Base-by-base conservation (phyloP, 768 basidiomycete genomes). In the Boletus huronensis region DNA sequence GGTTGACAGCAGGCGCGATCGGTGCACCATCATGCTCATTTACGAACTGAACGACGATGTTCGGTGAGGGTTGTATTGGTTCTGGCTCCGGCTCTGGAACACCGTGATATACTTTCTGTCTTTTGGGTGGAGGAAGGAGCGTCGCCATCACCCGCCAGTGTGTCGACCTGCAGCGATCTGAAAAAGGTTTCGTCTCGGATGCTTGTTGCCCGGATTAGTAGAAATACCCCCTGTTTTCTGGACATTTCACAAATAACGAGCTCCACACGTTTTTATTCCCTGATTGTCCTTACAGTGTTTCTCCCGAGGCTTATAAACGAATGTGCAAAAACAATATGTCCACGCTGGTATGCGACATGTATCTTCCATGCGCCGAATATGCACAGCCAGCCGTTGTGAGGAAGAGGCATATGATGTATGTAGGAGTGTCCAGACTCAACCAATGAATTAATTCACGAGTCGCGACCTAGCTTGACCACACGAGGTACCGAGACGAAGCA, bases 1-100 rank as follows among this genome's bases (percentile, higher is more conserved):
- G 72, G 70, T 84, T 93, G 66, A 98, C 85, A 0, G 90, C 84
- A 48, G 95, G 93, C 23, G 93, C 95, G 21, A 98, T 76, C 4
- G 84, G 73, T 53, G 77, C 74, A 0, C 87, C 93, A 70, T 95
- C 88, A 48, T 94, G 88, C 54, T 95, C 91, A 3, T 88, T 88
- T 26, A 94, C 85, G 68, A 98, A 98, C 65, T 96, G 93, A 21
- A 97, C 93, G 16, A 98, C 80, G 53, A 98, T 75, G 58, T 86
- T 85, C 0, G 86, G 83, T 1, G 84, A 77, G 10, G 74, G 71
- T 55, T 71, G 69, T 16, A 69, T 62, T 5, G 71, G 68, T 53
- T 83, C 81, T 55, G 76, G 77, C 35, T 77, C 81, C 26, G 87
- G 87, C 56, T 83, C 82, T 58, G 84, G 81, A 17, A 87, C 71